phyloP scores from a whole-genome alignment of 768 basidiomycete species.

The Auriscalpium vulgare region DNA sequence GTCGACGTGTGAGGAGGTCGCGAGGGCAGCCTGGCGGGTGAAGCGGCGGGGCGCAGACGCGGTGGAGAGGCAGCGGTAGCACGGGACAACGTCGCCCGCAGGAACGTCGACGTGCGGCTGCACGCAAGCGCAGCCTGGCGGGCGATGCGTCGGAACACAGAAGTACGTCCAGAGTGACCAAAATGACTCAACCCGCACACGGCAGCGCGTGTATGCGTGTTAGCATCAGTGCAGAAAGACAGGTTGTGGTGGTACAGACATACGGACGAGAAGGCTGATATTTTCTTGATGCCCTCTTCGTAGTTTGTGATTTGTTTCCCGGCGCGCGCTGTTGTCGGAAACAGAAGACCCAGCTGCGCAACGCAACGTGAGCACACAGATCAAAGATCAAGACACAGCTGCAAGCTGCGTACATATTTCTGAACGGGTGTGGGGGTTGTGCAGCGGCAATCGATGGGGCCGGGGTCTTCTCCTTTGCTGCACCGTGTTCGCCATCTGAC shows the following conservation, averaged over 20 bases:
- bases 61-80: too few species aligned
- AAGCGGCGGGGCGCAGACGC: too few species aligned
- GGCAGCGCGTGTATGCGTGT: neutral
- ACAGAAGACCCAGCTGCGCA: slow-evolving; percentile 79
- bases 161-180: slow-evolving; percentile 93
- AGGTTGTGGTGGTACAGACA: slow-evolving; percentile 18
- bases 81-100: too few species aligned
- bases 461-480: slow-evolving; percentile 33
- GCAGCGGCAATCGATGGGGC: slow-evolving; percentile 29
- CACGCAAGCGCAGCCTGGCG: too few species aligned
- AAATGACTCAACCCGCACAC: slow-evolving; percentile 78
- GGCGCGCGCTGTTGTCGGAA: slow-evolving; percentile 86
- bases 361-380: neutral
- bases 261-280: slow-evolving; percentile 84
- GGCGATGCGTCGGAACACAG: too few species aligned
- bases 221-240: neutral
- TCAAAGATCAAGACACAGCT: slow-evolving; percentile 4
- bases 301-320: slow-evolving; percentile 83
- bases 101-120: too few species aligned
- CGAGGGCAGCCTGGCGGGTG: too few species aligned
- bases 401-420: slow-evolving; percentile 85
- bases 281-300: slow-evolving; percentile 91
- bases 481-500: slow-evolving; percentile 29
- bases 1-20: too few species aligned
- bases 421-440: slow-evolving; percentile 49